phyloP scores from a whole-genome alignment of 108 stramenopile genomes.

The Licmophora abbreviata region DNA sequence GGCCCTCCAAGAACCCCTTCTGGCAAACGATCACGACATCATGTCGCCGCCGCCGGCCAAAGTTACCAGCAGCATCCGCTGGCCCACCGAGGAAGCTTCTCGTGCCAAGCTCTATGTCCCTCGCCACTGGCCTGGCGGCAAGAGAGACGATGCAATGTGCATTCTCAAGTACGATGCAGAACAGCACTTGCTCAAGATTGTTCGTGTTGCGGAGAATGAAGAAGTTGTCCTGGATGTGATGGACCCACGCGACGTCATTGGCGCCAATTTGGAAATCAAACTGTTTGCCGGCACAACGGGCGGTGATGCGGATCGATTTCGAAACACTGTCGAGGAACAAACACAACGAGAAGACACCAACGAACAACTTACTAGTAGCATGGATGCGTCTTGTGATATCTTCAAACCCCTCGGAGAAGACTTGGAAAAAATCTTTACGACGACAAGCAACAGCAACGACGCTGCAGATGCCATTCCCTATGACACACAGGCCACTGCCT shows the following conservation, averaged over 20 bases:
- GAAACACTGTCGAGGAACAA: not conserved
- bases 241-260: slow-evolving; percentile 22
- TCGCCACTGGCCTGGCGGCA: not conserved
- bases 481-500: slow-evolving; percentile 35
- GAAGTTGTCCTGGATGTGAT: slow-evolving; percentile 26
- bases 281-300: slow-evolving; percentile 1
- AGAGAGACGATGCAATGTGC: not conserved
- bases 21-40: too few relatives aligned
- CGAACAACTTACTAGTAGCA: slow-evolving; percentile 18
- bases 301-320: not conserved
- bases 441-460: not conserved
- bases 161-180: slow-evolving; percentile 9
- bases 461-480: slow-evolving; percentile 1
- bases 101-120: slow-evolving; percentile 1
- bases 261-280: slow-evolving; percentile 25
- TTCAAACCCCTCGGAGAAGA: not conserved
- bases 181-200: slow-evolving; percentile 5
- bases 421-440: not conserved
- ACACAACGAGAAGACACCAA: slow-evolving; percentile 9
- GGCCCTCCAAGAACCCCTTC: too few relatives aligned
- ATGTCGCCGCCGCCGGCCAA: too few relatives aligned
- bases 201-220: slow-evolving; percentile 12
- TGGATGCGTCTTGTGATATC: not conserved
- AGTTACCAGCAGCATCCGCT: too few relatives aligned
- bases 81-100: not conserved